Evolutionary conservation across 2,329 filamentous ascomycete genomes (phyloP), one percentile per base, ranked within the genome.

Genomic region (Alternaria infectoria): DNA sequence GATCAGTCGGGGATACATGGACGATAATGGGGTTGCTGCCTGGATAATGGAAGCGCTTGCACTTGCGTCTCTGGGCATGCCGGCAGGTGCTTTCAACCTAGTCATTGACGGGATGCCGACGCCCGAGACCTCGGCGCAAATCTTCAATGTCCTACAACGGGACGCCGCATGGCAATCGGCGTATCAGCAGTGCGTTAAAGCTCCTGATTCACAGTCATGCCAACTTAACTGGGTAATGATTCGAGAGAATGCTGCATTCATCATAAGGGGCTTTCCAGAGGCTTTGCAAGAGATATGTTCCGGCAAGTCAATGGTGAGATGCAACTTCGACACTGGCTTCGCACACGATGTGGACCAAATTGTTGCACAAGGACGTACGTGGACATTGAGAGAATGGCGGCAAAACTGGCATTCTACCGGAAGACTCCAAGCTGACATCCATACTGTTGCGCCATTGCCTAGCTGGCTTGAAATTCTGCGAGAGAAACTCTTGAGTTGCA

Each of bases 11-110:
- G 30, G 30, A 32, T 2, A 32, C 30, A 3, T 2, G 30, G 30
- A 12, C 30, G 30, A 32, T 7, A 32, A 32, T 6, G 30, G 30
- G 30, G 30, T 5, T 15, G 57, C 28, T 15, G 7, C 17, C 5
- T 69, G 61, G 64, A 54, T 67, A 12, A 25, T 32, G 13, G 66
- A 69, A 28, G 59, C 59, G 4, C 8, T 59, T 1, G 36, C 30
- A 17, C 50, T 66, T 8, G 47, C 36, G 4, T 44, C 44, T 2
- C 47, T 54, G 8, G 66, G 66, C 6, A 66, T 68, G 66, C 64
- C 64, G 3, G 3, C n/a, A 15, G 17, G 40, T 5, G 61, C 64
- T 2, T 68, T 54, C 30, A 55, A 47, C 3, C 46, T 69, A 13
- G 36, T 62, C 4, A 26, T 69, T 5, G 64, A 69, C 30, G 59